These are phyloP conservation scores for Epipyxis sp. DNA, from an alignment of 108 stramenopile species.

Conservation along the genomic window DNA sequence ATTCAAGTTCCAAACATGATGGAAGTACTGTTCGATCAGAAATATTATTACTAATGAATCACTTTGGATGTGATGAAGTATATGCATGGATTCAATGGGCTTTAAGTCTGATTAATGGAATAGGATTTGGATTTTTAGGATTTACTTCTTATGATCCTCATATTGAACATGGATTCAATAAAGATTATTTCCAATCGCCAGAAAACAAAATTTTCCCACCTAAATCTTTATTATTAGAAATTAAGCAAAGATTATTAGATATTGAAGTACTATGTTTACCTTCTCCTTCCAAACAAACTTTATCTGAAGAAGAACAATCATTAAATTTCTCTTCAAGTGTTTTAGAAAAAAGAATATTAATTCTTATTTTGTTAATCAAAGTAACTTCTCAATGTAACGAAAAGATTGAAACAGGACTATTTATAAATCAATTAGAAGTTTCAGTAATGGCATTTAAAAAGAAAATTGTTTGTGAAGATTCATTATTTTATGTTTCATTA, in stretches of 20 bases:
- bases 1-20: not conserved
- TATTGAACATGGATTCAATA: no score
- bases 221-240: not conserved
- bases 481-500: not conserved
- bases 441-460: not conserved
- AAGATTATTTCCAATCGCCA: not conserved
- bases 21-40: not conserved
- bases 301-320: not conserved
- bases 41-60: not conserved
- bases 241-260: not conserved
- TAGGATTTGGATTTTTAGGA: not conserved
- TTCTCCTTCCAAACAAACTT: no score
- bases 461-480: not conserved
- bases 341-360: not conserved
- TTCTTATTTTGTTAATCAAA: not conserved
- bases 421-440: not conserved
- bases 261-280: no score
- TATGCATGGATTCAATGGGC: not conserved
- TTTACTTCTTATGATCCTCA: not conserved
- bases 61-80: constrained; percentile 4
- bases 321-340: not conserved
- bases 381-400: not conserved
- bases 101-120: not conserved
- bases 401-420: not conserved
- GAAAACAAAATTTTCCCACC: not conserved